These are phyloP conservation scores for Lecanicillium sp. DNA, from an alignment of 2,329 filamentous ascomycete species.

Conservation along the genomic window DNA sequence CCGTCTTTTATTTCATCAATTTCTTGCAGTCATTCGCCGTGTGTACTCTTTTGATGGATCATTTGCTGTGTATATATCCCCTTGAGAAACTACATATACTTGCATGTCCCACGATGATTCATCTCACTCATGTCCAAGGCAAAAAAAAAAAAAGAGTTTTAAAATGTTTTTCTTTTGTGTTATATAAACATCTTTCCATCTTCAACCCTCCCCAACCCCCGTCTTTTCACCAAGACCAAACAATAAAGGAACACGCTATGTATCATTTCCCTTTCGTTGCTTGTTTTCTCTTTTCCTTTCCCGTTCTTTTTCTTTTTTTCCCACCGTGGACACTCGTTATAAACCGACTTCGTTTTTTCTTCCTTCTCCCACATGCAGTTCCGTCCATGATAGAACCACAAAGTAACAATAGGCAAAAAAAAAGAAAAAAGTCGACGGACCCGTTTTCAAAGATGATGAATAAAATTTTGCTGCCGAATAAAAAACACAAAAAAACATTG, in stretches of 20 bases:
- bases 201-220: neutral
- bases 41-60: constrained; percentile 3
- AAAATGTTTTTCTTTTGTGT: too few relatives aligned
- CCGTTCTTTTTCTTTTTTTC: neutral
- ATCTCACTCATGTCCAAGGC: constrained; percentile 8
- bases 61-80: neutral
- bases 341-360: too few relatives aligned
- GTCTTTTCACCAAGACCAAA: neutral
- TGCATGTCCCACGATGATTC: neutral
- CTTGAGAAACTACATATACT: neutral
- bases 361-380: too few relatives aligned
- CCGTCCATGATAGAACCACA: neutral
- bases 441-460: neutral
- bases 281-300: neutral
- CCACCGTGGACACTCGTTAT: neutral
- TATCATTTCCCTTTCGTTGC: neutral
- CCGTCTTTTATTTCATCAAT: constrained; percentile 7
- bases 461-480: neutral
- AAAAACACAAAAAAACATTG: neutral
- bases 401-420: neutral
- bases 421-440: neutral
- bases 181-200: neutral
- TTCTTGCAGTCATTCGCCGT: constrained; percentile 7
- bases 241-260: neutral
- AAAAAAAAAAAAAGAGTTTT: neutral